A percentile compares a stretch with the other conserved stretches of the same genome.
phyloP scores from a whole-genome alignment of 257 asterid species.

The Jacaranda copaia region DNA sequence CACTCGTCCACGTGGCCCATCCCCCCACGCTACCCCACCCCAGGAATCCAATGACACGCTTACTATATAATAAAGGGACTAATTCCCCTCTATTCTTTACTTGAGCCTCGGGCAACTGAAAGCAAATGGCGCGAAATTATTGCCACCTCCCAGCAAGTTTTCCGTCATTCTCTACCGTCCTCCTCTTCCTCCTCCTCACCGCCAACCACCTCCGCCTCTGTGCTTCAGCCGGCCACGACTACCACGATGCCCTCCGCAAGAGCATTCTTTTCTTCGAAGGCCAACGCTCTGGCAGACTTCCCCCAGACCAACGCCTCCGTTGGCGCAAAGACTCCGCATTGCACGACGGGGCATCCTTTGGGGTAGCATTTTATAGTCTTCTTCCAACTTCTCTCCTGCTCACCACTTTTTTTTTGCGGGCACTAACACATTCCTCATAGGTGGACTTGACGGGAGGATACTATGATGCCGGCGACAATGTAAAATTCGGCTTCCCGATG shows the following conservation, averaged over 20 bases:
- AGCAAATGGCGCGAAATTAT: conserved; percentile 71
- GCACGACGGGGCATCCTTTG: conserved; percentile 80
- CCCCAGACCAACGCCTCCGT: conserved; percentile 75
- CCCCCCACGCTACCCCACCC: conserved; percentile 16
- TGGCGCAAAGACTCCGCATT: conserved; percentile 89
- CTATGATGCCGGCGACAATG: conserved; percentile 93
- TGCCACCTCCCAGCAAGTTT: conserved; percentile 47
- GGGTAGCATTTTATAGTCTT: conserved; percentile 41
- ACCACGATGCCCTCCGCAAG: conserved; percentile 81
- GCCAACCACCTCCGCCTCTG: conserved; percentile 16
- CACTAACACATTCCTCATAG: conserved; percentile 33
- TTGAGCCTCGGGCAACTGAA: conserved; percentile 45
- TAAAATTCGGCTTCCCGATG: conserved; percentile 90
- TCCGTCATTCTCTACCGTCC: conserved; percentile 33
- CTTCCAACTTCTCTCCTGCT: background rate
- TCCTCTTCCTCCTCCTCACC: conserved; percentile 37
- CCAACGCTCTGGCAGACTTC: conserved; percentile 90
- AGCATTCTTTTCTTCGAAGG: conserved; percentile 94
- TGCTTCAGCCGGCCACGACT: conserved; percentile 55
- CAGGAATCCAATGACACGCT: conserved; percentile 68
- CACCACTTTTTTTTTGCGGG: background rate
- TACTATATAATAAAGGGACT: background rate
- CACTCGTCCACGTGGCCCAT: conserved; percentile 44
- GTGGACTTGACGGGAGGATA: conserved; percentile 87
- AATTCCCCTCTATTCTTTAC: conserved; percentile 32